Evolutionary conservation across 148 eudicot genomes (phyloP), one percentile per base, ranked within the genome.

Genomic region (Cornus kousa): DNA sequence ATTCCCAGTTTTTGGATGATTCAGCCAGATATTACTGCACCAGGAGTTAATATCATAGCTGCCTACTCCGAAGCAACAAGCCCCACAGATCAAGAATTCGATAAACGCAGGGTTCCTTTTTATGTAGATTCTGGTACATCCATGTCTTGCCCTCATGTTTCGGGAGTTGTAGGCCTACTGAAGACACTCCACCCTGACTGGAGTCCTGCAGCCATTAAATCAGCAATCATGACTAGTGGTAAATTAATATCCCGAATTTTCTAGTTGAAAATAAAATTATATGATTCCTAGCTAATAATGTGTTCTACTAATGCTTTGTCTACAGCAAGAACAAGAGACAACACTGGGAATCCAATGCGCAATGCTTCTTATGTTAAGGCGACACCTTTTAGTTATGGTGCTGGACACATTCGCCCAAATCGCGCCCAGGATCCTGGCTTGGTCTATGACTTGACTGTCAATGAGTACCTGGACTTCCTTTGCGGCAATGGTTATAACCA

Each of bases 221-320:
- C 94, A 1, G 94, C 97, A 22, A 89, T 92, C 76, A 92, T 92
- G 92, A 92, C 97, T 2, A 77, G 91, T 0, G 95, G 95, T 91
- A 82, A 48, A 28, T 28, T 28, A 19, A 19, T 13, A 20, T 57
- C 17, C 5, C 0, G 20, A 57, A 8, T 57, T 57, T 57, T 13
- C 20, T 19, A 19, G 20, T 13, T 16, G 62, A 57, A 57, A 28
- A 28, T 28, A 28, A 35, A 2, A 35, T 35, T 35, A 2, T 35
- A 35, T 4, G 1, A 35, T 57, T 2, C 4, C 20, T 17, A 5
- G 66, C 22, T 62, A 4, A 62, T 17, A 62, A 20, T 62, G 14
- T 53, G 59, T 53, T 53, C 12, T 53, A 1, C 2, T 53, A 53
- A 53, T 4, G 9, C 22, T 17, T 62, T 62, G 66, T 62, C 22